A percentile compares a stretch with the other conserved stretches of the same genome.
Conservation (phyloP, 345 rosid genomes). For the Abelmoschus esculentus region DNA sequence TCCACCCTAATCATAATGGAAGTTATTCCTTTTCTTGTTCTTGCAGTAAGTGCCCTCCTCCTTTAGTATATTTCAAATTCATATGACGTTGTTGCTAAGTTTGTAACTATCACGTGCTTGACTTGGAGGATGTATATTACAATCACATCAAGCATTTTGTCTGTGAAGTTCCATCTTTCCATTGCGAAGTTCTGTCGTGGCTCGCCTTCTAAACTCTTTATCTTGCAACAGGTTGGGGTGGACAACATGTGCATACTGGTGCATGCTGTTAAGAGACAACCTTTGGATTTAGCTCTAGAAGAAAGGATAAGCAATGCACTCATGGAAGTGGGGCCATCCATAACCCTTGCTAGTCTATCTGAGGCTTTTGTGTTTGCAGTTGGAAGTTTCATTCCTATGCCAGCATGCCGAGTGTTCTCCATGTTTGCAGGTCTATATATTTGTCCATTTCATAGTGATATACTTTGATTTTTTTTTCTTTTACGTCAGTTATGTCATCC, state of each 20-base stretch:
- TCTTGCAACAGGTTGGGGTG: conserved; percentile 70
- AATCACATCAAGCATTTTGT: background rate
- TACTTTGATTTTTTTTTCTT: background rate
- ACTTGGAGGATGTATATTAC: background rate
- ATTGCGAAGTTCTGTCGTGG: conserved; percentile 1
- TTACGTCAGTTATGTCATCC: background rate
- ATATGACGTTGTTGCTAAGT: conserved; percentile 1
- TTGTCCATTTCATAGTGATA: background rate
- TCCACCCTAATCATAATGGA: conserved; percentile 97
- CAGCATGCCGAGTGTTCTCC: conserved; percentile 95
- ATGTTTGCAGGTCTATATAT: conserved; percentile 78
- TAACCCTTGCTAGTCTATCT: conserved; percentile 91
- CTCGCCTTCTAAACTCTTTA: conserved; percentile 15
- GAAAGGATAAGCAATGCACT: conserved; percentile 86
- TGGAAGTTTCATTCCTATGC: conserved; percentile 72
- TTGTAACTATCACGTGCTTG: background rate
- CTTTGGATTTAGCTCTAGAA: conserved; percentile 65
- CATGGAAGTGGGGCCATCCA: conserved; percentile 97
- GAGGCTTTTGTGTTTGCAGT: conserved; percentile 96
- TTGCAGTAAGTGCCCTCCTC: conserved; percentile 65
- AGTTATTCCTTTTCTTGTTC: conserved; percentile 96
- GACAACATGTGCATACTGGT: conserved; percentile 97
- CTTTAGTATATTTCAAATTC: conserved; percentile 1
- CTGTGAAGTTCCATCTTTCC: background rate
- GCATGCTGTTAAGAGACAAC: conserved; percentile 92